A percentile compares a stretch with the other conserved stretches of the same genome.
Evolutionary conservation across 2,329 filamentous ascomycete genomes (phyloP).

Genomic region (Phyllosticta paracitricarpa): DNA sequence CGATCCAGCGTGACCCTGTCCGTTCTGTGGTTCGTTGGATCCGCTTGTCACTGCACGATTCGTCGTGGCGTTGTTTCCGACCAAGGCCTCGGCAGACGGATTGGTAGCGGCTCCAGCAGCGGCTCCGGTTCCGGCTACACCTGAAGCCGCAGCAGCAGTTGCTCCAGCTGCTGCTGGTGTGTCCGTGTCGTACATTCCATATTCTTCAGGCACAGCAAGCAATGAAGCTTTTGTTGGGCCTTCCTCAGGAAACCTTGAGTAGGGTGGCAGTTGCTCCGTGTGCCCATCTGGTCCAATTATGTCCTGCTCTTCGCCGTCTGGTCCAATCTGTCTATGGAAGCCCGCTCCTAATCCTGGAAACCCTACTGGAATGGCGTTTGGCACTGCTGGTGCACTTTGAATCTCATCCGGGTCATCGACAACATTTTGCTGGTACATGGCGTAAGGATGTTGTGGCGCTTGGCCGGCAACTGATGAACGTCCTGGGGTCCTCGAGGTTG

Average conservation of each 20-base stretch:
- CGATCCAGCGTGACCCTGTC: not conserved
- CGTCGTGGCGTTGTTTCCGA: not conserved
- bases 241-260: conserved; percentile 79
- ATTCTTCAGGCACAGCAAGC: conserved; percentile 8
- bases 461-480: conserved; percentile 48
- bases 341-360: conserved; percentile 58
- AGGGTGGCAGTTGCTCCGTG: conserved; percentile 83
- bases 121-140: not conserved
- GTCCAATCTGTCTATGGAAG: conserved; percentile 64
- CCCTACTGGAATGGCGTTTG: conserved; percentile 51
- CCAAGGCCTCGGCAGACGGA: conserved; percentile 1
- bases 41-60: not conserved
- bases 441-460: conserved; percentile 74
- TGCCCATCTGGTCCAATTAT: conserved; percentile 83
- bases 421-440: conserved; percentile 75
- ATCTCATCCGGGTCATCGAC: conserved; percentile 40
- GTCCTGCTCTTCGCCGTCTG: conserved; percentile 79
- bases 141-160: not conserved
- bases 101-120: not conserved
- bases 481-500: conserved; percentile 52
- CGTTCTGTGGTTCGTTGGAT: not conserved
- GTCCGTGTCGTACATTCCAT: not conserved
- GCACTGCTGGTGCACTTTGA: conserved; percentile 17
- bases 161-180: conserved; percentile 19
- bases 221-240: conserved; percentile 48